Percentiles rank a stretch among this genome's conserved stretches.
Evolutionary conservation across 73 alveolate species (phyloP).

Genomic region (Uronychia setigera): DNA sequence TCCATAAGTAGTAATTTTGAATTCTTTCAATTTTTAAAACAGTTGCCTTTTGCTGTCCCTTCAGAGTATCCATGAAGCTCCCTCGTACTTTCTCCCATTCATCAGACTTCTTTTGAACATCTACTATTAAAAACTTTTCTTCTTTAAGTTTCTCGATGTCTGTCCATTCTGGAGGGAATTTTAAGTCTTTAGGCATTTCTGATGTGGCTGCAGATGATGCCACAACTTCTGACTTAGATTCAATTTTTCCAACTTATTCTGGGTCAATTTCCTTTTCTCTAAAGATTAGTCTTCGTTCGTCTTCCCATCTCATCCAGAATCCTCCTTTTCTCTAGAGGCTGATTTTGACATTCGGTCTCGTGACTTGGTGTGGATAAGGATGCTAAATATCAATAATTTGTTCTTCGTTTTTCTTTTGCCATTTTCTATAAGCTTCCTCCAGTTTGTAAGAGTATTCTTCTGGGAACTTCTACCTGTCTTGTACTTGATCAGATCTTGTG

Average conservation of each 20-base stretch:
- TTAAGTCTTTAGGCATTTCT: background rate
- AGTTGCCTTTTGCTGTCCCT: background rate
- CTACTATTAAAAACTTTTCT: background rate
- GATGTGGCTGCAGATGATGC: background rate
- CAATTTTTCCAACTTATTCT: no score
- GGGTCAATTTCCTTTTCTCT: background rate
- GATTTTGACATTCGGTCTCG: background rate
- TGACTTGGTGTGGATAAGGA: background rate
- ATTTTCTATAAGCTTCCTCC: background rate
- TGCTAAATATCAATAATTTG: background rate
- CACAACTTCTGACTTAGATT: background rate
- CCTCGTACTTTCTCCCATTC: background rate
- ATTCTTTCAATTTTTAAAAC: background rate
- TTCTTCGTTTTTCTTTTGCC: background rate
- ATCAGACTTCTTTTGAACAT: background rate
- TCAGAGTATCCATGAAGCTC: background rate
- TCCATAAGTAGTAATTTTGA: background rate
- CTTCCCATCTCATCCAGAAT: background rate
- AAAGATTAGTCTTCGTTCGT: background rate
- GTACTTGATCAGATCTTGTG: background rate
- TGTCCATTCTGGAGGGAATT: background rate
- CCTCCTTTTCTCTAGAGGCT: background rate
- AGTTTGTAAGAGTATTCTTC: background rate
- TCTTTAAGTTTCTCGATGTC: background rate
- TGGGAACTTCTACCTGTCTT: background rate